Evolutionary conservation across 441 rosid genomes (phyloP).

Genomic region (Geranium incanum): DNA sequence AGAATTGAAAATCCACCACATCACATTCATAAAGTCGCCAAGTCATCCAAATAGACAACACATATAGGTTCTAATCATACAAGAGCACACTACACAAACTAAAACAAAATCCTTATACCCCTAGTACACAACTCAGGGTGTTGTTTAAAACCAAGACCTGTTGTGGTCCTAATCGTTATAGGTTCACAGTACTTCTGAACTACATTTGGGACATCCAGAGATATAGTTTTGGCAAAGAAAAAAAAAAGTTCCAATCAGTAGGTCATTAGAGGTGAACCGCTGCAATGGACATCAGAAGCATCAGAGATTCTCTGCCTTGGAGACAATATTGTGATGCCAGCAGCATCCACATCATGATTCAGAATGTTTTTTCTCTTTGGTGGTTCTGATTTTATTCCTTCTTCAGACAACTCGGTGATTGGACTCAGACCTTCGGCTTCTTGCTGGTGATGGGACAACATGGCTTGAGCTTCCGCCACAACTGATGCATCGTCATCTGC

Average conservation of each 20-base stretch:
- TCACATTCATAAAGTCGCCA: background rate
- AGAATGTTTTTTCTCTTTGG: slow-evolving; percentile 68
- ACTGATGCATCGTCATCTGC: slow-evolving; percentile 61
- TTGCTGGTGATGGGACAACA: slow-evolving; percentile 33
- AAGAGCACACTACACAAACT: background rate
- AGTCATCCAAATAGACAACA: background rate
- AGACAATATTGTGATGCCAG: slow-evolving; percentile 56
- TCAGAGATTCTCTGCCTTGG: slow-evolving; percentile 82
- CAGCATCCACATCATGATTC: slow-evolving; percentile 67
- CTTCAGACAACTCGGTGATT: slow-evolving; percentile 62
- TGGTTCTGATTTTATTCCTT: slow-evolving; percentile 41
- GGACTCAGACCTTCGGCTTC: slow-evolving; percentile 52
- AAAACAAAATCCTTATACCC: background rate
- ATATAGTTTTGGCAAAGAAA: background rate
- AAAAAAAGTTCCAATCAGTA: slow-evolving; percentile 35
- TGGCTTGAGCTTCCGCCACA: slow-evolving; percentile 60
- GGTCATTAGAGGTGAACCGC: slow-evolving; percentile 83
- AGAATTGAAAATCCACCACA: background rate
- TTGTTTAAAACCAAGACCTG: background rate
- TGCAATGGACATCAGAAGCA: slow-evolving; percentile 78
- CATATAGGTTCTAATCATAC: background rate
- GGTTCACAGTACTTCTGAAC: background rate
- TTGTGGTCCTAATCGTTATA: background rate
- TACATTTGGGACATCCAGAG: background rate
- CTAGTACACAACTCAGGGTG: slow-evolving; percentile 4